Evolutionary conservation across 352 stramenopile species (phyloP), one percentile per base, ranked within the genome.

Genomic region (Phytopythium chamaehyphon): DNA sequence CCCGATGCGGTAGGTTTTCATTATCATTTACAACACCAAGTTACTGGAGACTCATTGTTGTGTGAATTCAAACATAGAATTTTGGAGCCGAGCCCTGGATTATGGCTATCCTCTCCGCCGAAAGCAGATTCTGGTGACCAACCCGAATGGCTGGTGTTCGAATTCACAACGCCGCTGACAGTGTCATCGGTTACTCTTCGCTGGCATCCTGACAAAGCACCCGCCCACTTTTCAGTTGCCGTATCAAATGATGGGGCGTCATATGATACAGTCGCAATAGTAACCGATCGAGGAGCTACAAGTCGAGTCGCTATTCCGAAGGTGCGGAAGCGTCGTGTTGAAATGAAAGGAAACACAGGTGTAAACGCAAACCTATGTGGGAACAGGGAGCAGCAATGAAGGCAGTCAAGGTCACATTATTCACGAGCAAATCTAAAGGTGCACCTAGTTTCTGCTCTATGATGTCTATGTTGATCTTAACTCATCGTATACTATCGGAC

Each of bases 121-220:
- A 45, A 46, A 15, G 38, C 66, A 43, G 49, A 62, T 38, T 57
- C 64, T 2, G 18, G 23, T 55, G 12, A 24, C 47, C 60, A 22
- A 52, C 73, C 18, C 33, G 75, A 86, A 40, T 86, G 75, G 69
- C 51, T 89, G 47, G 62, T 66, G 31, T 62, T 78, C 26, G 68
- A 83, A 40, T 89, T 89, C 33, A 68, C 51, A 19, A 56, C 69
- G 18, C 51, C 58, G 10, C 61, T 84, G 21, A 64, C 62, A n/a
- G 54, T 89, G 10, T 82, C 64, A 12, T 59, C 54, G 7, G 55
- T 87, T 46, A 64, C 67, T 45, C 46, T 89, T 22, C 65, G 49
- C 16, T 89, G 77, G 77, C 62, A 75, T 50, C 19, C 53, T 46
- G 55, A 71, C 45, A 71, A 69, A 56, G 49, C 69, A 9, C 75